phyloP scores from a whole-genome alignment of 1,139 yeast genomes.

The Sugiyamaella novakii region DNA sequence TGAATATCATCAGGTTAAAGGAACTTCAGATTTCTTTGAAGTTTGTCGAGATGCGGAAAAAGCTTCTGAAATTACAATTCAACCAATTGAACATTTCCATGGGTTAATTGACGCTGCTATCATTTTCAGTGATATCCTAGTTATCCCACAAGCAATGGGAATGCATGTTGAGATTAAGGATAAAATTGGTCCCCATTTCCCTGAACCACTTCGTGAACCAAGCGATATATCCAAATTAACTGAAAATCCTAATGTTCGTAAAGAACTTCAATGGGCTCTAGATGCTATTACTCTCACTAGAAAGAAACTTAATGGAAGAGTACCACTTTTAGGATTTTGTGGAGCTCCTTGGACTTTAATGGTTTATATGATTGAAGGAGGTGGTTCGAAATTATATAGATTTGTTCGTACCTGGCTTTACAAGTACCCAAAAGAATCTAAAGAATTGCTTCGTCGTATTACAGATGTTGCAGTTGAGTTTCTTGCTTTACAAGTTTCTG shows the following conservation, averaged over 20 bases:
- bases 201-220: slow-evolving; percentile 78
- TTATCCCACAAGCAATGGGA: slow-evolving; percentile 98
- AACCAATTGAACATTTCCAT: slow-evolving; percentile 86
- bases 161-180: slow-evolving; percentile 93
- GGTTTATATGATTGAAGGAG: slow-evolving; percentile 98
- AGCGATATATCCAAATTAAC: slow-evolving; percentile 62
- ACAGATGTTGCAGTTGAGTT: slow-evolving; percentile 92
- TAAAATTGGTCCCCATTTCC: slow-evolving; percentile 93
- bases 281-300: slow-evolving; percentile 88
- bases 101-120: slow-evolving; percentile 96
- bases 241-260: slow-evolving; percentile 62
- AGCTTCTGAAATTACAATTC: slow-evolving; percentile 92
- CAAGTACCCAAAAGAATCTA: slow-evolving; percentile 71
- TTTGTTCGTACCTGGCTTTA: slow-evolving; percentile 92
- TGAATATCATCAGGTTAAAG: slow-evolving; percentile 90
- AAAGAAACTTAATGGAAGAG: slow-evolving; percentile 79
- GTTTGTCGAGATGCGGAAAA: slow-evolving; percentile 91
- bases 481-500: slow-evolving; percentile 89
- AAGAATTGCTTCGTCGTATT: slow-evolving; percentile 69
- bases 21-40: slow-evolving; percentile 84
- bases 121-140: slow-evolving; percentile 91
- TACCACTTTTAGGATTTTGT: slow-evolving; percentile 90
- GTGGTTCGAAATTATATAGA: slow-evolving; percentile 89
- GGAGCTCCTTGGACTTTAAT: slow-evolving; percentile 98
- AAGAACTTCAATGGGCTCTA: slow-evolving; percentile 91